Conservation (phyloP, 257 asterid species). For the Salvia miltiorrhiza region DNA sequence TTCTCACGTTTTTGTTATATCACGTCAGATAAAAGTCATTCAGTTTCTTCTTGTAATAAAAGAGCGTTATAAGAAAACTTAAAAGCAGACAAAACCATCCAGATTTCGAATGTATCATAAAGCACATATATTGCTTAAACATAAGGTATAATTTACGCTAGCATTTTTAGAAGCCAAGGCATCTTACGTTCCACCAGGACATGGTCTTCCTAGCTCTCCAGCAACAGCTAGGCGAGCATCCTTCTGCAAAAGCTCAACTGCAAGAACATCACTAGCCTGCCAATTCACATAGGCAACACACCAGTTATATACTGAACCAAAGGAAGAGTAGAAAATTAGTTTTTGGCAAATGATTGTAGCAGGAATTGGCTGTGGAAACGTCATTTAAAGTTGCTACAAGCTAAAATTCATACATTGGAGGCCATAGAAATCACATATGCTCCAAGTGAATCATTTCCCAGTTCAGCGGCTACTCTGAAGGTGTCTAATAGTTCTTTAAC, state of each 20-base stretch:
- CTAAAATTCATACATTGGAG: constrained; percentile 57
- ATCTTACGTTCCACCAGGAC: constrained; percentile 86
- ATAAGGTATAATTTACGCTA: constrained; percentile 6
- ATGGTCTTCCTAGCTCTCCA: constrained; percentile 75
- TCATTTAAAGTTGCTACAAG: background rate
- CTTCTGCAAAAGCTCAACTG: constrained; percentile 95
- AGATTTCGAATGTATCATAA: background rate
- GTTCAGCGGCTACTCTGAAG: constrained; percentile 89
- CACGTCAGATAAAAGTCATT: background rate
- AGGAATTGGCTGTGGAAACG: background rate
- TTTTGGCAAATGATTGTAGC: background rate
- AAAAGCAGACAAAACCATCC: background rate
- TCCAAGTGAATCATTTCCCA: constrained; percentile 93
- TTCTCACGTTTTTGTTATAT: background rate
- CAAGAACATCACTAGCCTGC: constrained; percentile 99
- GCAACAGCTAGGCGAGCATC: constrained; percentile 84
- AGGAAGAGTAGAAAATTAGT: background rate
- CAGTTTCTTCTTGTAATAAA: background rate
- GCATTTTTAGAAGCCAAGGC: background rate
- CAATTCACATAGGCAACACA: constrained; percentile 26
- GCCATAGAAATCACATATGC: constrained; percentile 99
- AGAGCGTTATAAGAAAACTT: constrained; percentile 2
- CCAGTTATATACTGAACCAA: constrained; percentile 12
- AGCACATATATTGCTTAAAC: background rate
- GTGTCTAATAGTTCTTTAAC: constrained; percentile 93